Evolutionary conservation across 1,284 basidiomycete species (phyloP).

Genomic region (Malassezia cuniculi): DNA sequence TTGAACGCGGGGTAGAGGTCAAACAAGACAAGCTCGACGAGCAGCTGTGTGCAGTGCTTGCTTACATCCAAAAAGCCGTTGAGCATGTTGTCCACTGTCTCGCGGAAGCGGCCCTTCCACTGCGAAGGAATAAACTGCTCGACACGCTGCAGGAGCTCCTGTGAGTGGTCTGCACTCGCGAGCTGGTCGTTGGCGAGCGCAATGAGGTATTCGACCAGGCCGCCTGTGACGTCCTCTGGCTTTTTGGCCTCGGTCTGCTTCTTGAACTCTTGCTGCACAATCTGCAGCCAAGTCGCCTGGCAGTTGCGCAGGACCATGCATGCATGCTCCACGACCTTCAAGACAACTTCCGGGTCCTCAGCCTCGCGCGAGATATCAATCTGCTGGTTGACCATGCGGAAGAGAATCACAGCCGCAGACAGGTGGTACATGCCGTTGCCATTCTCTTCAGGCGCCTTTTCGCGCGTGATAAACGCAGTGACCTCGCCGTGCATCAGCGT

Average conservation of each 20-base stretch:
- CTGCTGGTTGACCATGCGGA: slow-evolving; percentile 94
- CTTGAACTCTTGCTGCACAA: slow-evolving; percentile 73
- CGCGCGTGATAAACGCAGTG: slow-evolving; percentile 66
- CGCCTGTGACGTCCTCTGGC: slow-evolving; percentile 73
- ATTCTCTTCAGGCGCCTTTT: slow-evolving; percentile 74
- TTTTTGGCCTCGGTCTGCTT: slow-evolving; percentile 62
- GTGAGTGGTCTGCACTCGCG: slow-evolving; percentile 85
- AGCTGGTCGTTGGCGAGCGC: slow-evolving; percentile 98
- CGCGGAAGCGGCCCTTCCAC: slow-evolving; percentile 69
- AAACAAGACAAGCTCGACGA: slow-evolving; percentile 89
- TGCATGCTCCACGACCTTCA: slow-evolving; percentile 75
- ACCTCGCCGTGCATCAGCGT: slow-evolving; percentile 88
- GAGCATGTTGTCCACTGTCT: slow-evolving; percentile 83
- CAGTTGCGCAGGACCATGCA: slow-evolving; percentile 79
- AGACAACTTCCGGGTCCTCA: slow-evolving; percentile 81
- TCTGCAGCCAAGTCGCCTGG: slow-evolving; percentile 74
- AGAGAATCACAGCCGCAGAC: slow-evolving; percentile 84
- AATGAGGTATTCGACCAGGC: slow-evolving; percentile 88
- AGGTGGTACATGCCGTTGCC: slow-evolving; percentile 79
- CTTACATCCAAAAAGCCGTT: slow-evolving; percentile 97
- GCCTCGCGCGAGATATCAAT: slow-evolving; percentile 89
- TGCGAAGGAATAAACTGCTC: slow-evolving; percentile 87
- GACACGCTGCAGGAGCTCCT: slow-evolving; percentile 68
- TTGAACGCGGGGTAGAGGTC: slow-evolving; percentile 81
- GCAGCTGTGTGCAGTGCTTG: slow-evolving; percentile 83